A percentile compares a stretch with the other conserved stretches of the same genome.
phyloP scores from a whole-genome alignment of 2,329 filamentous ascomycete genomes.

The Metarhizium album region DNA sequence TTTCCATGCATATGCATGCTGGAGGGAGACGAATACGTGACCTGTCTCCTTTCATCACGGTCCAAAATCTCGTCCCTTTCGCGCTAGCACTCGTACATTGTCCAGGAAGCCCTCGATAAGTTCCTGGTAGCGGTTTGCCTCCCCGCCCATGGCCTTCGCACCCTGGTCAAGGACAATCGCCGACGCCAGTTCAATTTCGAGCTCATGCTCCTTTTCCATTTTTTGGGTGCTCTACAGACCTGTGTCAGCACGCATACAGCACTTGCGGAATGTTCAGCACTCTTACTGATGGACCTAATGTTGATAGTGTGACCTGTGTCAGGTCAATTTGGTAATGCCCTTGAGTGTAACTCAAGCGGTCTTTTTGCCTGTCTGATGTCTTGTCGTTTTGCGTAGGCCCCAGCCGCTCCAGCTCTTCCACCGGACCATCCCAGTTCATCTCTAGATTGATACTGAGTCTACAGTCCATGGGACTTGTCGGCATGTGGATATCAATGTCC shows the following conservation, averaged over 20 bases:
- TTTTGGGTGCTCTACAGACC: conserved; percentile 26
- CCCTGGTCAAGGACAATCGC: conserved; percentile 56
- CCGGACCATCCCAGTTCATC: conserved; percentile 69
- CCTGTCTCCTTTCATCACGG: neutral
- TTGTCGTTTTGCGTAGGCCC: conserved; percentile 25
- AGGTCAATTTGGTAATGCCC: conserved; percentile 82
- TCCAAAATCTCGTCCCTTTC: conserved; percentile 26
- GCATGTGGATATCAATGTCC: conserved; percentile 81
- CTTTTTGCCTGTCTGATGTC: conserved; percentile 63
- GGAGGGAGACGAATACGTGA: neutral
- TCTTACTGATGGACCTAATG: conserved; percentile 26
- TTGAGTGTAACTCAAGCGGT: conserved; percentile 84
- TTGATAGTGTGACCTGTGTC: conserved; percentile 65
- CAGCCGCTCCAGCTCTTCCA: conserved; percentile 40
- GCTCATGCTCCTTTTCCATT: conserved; percentile 60
- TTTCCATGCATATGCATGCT: neutral
- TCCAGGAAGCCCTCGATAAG: conserved; percentile 65
- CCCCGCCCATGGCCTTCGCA: conserved; percentile 36
- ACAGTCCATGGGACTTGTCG: conserved; percentile 70
- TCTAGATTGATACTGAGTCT: conserved; percentile 92
- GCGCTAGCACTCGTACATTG: conserved; percentile 53
- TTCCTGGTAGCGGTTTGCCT: conserved; percentile 51
- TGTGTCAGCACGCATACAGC: conserved; percentile 2
- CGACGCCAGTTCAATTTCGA: conserved; percentile 68
- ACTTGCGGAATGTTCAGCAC: neutral